These are phyloP conservation scores for Sarocladiaceae sp. DNA, from an alignment of 2,329 filamentous ascomycete species.

Conservation along the genomic window DNA sequence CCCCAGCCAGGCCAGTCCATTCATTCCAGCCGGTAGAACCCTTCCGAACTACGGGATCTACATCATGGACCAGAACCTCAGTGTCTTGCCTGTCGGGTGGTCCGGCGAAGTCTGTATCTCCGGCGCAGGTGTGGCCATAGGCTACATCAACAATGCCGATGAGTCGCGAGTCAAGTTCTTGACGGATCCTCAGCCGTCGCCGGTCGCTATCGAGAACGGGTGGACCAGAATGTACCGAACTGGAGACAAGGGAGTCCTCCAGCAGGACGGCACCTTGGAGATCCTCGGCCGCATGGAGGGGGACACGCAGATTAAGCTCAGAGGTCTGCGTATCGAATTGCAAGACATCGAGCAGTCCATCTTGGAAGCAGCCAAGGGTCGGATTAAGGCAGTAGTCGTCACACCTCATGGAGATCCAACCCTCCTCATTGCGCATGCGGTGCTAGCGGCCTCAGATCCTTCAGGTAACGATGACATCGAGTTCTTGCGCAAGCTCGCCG, in stretches of 20 bases:
- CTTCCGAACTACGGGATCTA: not conserved
- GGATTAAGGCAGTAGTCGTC: not conserved
- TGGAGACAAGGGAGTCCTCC: not conserved
- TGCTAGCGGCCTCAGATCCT: not conserved
- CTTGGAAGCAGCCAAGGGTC: not conserved
- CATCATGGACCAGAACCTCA: not conserved
- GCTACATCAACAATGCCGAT: not conserved
- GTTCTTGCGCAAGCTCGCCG: not conserved
- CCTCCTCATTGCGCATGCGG: not conserved
- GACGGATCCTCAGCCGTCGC: not conserved
- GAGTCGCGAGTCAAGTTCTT: not conserved
- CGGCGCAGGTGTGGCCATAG: not conserved
- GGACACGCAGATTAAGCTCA: slow-evolving; percentile 53
- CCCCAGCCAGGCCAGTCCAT: not conserved
- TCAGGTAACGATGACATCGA: not conserved
- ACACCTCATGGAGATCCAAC: not conserved
- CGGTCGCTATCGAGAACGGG: not conserved
- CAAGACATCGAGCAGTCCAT: slow-evolving; percentile 11
- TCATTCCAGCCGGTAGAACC: not conserved
- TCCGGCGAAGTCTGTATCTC: not conserved
- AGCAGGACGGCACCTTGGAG: not conserved
- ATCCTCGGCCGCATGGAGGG: not conserved
- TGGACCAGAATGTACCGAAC: not conserved
- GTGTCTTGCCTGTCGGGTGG: not conserved
- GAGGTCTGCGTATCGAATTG: slow-evolving; percentile 56